Evolutionary conservation across 2,329 filamentous ascomycete species (phyloP).

Genomic region (Xylariaceae sp.): DNA sequence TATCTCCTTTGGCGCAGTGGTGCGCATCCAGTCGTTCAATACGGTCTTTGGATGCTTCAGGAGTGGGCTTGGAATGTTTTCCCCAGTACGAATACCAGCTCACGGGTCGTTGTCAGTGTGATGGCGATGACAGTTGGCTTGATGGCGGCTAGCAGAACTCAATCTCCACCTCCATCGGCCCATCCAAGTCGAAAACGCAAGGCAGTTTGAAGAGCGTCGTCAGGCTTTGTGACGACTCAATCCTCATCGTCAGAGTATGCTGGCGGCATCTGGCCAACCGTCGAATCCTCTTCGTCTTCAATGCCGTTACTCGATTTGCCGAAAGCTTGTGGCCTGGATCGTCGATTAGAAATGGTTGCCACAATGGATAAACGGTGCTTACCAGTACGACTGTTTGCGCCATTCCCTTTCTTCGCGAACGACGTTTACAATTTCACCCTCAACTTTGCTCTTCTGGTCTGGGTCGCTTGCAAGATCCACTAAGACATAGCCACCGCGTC

Average conservation of each 20-base stretch:
- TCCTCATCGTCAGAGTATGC: conserved; percentile 71
- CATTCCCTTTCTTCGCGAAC: conserved; percentile 88
- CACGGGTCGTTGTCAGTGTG: conserved; percentile 62
- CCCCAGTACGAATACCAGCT: conserved; percentile 64
- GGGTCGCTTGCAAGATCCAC: conserved; percentile 64
- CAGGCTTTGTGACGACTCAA: conserved; percentile 13
- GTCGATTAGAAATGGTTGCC: conserved; percentile 7
- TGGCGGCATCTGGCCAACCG: conserved; percentile 79
- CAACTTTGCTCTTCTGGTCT: conserved; percentile 71
- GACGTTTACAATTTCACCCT: conserved; percentile 88
- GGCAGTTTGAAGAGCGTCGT: conserved; percentile 13
- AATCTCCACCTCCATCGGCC: conserved; percentile 12
- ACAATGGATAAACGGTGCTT: conserved; percentile 21
- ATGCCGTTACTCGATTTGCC: conserved; percentile 60
- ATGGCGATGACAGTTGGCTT: conserved; percentile 64
- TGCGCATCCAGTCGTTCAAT: conserved; percentile 63
- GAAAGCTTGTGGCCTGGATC: conserved; percentile 72
- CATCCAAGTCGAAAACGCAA: conserved; percentile 20
- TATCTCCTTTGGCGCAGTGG: conserved; percentile 80
- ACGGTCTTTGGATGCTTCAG: conserved; percentile 69
- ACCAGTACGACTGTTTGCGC: conserved; percentile 90
- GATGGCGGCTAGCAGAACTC: conserved; percentile 41
- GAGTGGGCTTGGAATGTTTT: conserved; percentile 95
- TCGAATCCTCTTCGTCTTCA: conserved; percentile 72
- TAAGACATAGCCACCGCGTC: conserved; percentile 80